Conservation (phyloP, 768 basidiomycete species). For the Kondoa subrosea region DNA sequence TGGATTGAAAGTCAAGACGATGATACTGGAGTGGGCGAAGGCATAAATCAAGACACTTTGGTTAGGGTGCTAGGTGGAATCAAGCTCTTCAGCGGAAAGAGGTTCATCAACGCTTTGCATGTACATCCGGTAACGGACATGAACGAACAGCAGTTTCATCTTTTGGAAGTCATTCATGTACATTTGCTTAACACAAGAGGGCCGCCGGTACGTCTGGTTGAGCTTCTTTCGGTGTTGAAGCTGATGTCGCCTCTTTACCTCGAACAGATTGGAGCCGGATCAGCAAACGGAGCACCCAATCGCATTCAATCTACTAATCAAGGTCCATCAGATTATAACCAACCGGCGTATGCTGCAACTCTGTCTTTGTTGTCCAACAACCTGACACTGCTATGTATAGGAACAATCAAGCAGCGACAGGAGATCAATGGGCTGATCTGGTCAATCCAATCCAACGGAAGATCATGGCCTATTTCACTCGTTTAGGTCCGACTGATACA, state of each 20-base stretch:
- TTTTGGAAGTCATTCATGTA: constrained; percentile 55
- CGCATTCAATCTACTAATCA: background rate
- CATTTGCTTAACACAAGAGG: constrained; percentile 52
- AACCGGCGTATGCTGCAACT: too few relatives aligned
- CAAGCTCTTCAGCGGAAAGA: constrained; percentile 63
- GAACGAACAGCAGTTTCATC: constrained; percentile 68
- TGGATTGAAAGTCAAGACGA: constrained; percentile 64
- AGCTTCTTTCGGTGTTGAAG: background rate
- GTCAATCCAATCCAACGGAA: constrained; percentile 42
- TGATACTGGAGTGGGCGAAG: constrained; percentile 32
- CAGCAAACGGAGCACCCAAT: background rate
- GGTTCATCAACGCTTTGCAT: constrained; percentile 61
- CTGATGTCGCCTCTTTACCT: too few relatives aligned
- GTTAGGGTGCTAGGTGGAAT: constrained; percentile 65
- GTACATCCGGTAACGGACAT: constrained; percentile 52
- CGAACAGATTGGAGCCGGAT: background rate
- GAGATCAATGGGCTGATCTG: constrained; percentile 36
- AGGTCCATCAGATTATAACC: constrained; percentile 9
- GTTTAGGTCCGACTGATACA: constrained; percentile 28
- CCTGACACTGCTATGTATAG: background rate
- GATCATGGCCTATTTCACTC: constrained; percentile 50
- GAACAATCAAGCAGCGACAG: background rate
- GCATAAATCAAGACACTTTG: constrained; percentile 46
- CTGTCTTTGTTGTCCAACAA: background rate
- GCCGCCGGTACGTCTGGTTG: constrained; percentile 28